Evolutionary conservation across 2,329 filamentous ascomycete genomes (phyloP), one percentile per base, ranked within the genome.

Genomic region (Aureobasidium lini): DNA sequence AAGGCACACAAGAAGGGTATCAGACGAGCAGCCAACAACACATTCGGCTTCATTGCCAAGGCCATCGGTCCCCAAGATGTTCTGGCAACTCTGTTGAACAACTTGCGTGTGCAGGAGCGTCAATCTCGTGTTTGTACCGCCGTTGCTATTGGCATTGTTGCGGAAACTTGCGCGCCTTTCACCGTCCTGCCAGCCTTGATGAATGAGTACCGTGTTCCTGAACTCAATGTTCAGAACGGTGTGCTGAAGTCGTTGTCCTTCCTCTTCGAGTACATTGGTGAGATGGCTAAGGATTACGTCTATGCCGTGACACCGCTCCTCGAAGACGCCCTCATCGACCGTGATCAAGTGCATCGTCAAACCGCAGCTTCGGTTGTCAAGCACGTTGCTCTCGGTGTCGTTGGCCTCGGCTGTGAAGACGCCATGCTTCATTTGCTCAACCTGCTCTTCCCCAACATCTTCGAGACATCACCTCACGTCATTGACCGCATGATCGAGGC

Each of bases 1-100:
- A 99, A 99, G 76, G 94, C 94, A 6, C 94, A 99, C 80, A 99
- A 99, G 78, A 99, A 99, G 81, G 95, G 94, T 65, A 99, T 99
- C 66, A 89, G 94, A 65, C 88, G 94, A 73, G 94, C 94, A 23
- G 95, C 94, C 67, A 99, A 99, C 83, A 99, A 99, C 79, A 99
- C 94, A 0, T 99, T 99, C 69, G 94, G 94, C 73, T 99, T 96
- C 81, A 99, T 99, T 69, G 94, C 94, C 71, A 99, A 99, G 77
- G 94, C 94, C 62, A 99, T 99, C 68, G 94, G 94, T 66, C 94
- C 94, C 11, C 93, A 97, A 74, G 94, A 99, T 77, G 94, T 99
- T 29, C 79, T 99, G 60, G 92, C 94, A 4, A 97, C 94, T 0
- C 81, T 99, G 15, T 84, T 99, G 63, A 96, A 96, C 82, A 99